Evolutionary conservation across 2,329 filamentous ascomycete species (phyloP).

Genomic region (Beauveria brongniartii): DNA sequence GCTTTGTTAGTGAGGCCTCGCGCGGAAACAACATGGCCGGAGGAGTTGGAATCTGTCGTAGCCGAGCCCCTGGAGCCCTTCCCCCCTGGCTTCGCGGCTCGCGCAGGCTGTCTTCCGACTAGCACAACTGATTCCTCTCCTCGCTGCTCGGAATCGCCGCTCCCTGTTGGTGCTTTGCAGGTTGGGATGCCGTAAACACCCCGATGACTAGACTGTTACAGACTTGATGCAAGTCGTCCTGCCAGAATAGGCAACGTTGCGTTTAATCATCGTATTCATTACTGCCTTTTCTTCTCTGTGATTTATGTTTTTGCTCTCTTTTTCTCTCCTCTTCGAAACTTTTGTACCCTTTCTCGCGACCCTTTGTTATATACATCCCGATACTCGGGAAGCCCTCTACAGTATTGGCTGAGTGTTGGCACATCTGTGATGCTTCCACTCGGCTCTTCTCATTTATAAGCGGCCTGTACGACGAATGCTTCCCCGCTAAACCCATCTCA

Average conservation of each 20-base stretch:
- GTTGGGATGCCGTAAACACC: not conserved
- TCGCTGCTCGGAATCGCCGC: not conserved
- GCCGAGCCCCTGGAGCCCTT: not conserved
- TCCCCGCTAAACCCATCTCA: not conserved
- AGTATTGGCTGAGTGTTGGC: not conserved
- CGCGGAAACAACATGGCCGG: not conserved
- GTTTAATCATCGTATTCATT: slow-evolving; percentile 12
- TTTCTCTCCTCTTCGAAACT: not conserved
- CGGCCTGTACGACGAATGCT: not conserved
- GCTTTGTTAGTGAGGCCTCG: not conserved
- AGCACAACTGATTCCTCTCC: not conserved
- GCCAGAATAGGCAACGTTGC: slow-evolving; percentile 9
- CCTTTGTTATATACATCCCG: not conserved
- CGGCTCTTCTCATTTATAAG: not conserved
- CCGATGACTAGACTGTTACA: slow-evolving; percentile 5
- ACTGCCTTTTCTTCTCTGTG: slow-evolving; percentile 14
- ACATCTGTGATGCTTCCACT: slow-evolving; percentile 7
- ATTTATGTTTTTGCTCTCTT: slow-evolving; percentile 13
- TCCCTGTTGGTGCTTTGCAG: not conserved
- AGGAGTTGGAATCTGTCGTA: not conserved
- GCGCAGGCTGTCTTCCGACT: not conserved
- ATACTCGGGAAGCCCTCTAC: not conserved
- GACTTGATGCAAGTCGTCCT: slow-evolving; percentile 8
- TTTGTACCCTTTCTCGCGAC: not conserved
- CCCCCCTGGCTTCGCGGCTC: not conserved